Base-by-base conservation (phyloP, 768 basidiomycete species). In the Chalciporus piperatus region DNA sequence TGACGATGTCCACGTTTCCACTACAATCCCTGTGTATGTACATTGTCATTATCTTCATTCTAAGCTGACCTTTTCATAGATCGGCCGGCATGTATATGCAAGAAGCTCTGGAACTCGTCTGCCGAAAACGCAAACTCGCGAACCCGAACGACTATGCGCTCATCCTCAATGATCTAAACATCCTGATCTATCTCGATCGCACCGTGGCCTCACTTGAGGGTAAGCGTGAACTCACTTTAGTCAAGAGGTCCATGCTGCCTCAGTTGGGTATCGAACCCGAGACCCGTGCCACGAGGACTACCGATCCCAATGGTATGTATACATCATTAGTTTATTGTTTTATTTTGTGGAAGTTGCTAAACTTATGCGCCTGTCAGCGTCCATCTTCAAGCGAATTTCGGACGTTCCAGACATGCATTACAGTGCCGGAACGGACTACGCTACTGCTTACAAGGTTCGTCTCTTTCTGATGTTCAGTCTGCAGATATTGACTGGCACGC, bases 11-110 rank as follows among this genome's bases (percentile, higher is more conserved):
- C 92, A 93, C 52, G 83, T 92, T 43, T 91, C 83, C 0, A 95
- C 92, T 0, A 95, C 93, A 0, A 91, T 97, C 59, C 87, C 86
- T 33, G 93, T 92, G 91, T 96, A 78, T 48, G 90, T 74, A 5
- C 25, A 22, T 22, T 6, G 8, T 32, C 19, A 6, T n/a, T 28
- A 6, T 1, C 10, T 23, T 37, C 28, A 2, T 37, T 39, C 32
- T 27, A 17, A 41, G 4, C 44, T 54, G 42, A 44, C 22, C 28
- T 8, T 27, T 17, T 0, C 54, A 10, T 33, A 91, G 87, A 6
- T 84, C 92, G 9, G 84, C 90, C 13, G 92, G 90, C 9, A 97
- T 93, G 87, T 98, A 98, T 67, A 88, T 98, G 82, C 93, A 95
- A 60, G 96, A 98, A 68, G 91, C 92, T 1, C 79, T 97, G 20